Conservation (phyloP, 2,329 filamentous ascomycete genomes). For the Pyrenochaeta sp. region DNA sequence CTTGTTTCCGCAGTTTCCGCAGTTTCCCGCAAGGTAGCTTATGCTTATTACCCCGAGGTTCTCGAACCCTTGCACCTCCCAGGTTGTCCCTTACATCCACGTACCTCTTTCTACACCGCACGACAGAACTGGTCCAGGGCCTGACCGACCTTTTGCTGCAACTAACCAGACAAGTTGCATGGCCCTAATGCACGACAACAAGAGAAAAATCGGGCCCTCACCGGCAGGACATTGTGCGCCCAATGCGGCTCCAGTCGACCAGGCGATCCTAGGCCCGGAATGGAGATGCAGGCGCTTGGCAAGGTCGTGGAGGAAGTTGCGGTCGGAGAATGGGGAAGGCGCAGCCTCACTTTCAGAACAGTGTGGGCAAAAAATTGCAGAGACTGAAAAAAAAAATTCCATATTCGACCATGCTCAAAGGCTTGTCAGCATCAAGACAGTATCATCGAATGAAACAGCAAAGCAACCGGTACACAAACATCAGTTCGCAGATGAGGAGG, state of each 20-base stretch:
- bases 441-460: neutral
- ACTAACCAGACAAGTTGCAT: conserved; percentile 18
- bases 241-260: conserved; percentile 21
- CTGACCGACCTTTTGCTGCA: conserved; percentile 7
- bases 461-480: conserved; percentile 12
- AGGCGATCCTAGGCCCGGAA: conserved; percentile 19
- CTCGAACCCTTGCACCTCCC: neutral
- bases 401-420: too few relatives aligned
- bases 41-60: neutral
- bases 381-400: too few relatives aligned
- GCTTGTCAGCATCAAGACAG: too few relatives aligned
- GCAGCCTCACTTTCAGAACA: conserved; percentile 21
- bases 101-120: conserved; percentile 19
- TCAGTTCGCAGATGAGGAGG: conserved; percentile 24
- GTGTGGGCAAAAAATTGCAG: neutral
- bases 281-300: conserved; percentile 21
- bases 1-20: neutral
- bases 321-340: conserved; percentile 3
- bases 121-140: neutral
- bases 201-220: conserved; percentile 29
- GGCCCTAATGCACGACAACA: conserved; percentile 22
- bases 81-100: conserved; percentile 22
- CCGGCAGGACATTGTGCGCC: conserved; percentile 24
- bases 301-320: conserved; percentile 24
- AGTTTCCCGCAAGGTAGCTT: conserved; percentile 6